Conservation (phyloP, 1,139 yeast genomes). For the Protomyces arabidopsidicola region DNA sequence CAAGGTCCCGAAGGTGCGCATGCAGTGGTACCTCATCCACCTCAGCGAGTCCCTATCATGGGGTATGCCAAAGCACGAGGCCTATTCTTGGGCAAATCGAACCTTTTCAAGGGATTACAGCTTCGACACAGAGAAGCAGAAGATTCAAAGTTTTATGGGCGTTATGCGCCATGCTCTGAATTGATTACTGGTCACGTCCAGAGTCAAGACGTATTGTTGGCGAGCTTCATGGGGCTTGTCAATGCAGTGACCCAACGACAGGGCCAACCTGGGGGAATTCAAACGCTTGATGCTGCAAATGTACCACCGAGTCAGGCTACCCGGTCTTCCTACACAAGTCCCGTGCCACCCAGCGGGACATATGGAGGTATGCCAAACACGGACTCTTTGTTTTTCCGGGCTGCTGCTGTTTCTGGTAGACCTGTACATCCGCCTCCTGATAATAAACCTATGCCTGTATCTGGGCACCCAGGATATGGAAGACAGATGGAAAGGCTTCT, state of each 20-base stretch:
- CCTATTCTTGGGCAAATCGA: neutral
- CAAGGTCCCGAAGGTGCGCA: neutral
- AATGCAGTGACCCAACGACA: neutral
- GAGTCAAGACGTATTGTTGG: neutral
- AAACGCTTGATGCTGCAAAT: too few species aligned
- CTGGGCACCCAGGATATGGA: neutral
- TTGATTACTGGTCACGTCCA: neutral
- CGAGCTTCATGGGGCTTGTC: neutral
- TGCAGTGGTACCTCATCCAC: neutral
- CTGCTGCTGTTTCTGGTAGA: neutral
- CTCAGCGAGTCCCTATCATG: neutral
- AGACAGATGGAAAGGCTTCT: neutral
- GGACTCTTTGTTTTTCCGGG: neutral
- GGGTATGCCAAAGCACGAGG: neutral
- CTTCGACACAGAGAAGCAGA: neutral
- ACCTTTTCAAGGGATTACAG: neutral
- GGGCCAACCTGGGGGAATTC: too few species aligned
- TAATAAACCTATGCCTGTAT: neutral
- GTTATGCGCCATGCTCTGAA: neutral
- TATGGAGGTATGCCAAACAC: too few species aligned
- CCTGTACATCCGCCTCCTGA: neutral
- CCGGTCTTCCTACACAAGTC: too few species aligned
- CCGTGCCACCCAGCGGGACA: too few species aligned
- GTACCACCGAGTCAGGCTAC: too few species aligned
- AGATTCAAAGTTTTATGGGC: neutral